phyloP scores from a whole-genome alignment of 768 basidiomycete species.

The Chiua virens region DNA sequence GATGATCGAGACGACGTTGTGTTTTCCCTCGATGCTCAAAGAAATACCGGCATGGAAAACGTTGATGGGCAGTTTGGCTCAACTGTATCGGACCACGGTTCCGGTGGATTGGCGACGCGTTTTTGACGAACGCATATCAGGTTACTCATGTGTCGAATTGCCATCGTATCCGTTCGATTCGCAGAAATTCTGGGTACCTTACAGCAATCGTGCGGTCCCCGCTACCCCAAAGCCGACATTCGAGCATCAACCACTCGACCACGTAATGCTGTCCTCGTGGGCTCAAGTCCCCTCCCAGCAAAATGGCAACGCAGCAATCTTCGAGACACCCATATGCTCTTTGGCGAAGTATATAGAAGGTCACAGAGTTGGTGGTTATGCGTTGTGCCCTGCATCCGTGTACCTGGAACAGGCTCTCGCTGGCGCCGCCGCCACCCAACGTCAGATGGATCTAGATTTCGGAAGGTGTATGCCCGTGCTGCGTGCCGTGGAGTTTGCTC shows the following conservation, averaged over 20 bases:
- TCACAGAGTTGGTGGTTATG: constrained; percentile 54
- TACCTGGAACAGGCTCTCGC: constrained; percentile 58
- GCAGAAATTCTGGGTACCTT: constrained; percentile 58
- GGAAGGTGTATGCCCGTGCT: constrained; percentile 39
- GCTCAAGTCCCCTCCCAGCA: constrained; percentile 39
- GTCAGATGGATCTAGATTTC: constrained; percentile 32
- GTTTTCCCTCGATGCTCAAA: constrained; percentile 53
- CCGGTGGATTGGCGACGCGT: constrained; percentile 54
- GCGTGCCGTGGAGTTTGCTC: constrained; percentile 46
- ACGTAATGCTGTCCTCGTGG: constrained; percentile 42
- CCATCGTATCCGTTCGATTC: constrained; percentile 65
- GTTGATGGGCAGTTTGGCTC: constrained; percentile 45
- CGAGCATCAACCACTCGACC: constrained; percentile 19
- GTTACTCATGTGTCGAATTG: constrained; percentile 46
- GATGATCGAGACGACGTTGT: constrained; percentile 46
- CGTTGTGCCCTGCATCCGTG: constrained; percentile 66
- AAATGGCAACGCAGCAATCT: constrained; percentile 41
- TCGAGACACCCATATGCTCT: constrained; percentile 50
- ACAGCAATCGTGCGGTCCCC: constrained; percentile 27
- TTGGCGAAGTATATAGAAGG: constrained; percentile 50
- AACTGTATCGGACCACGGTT: constrained; percentile 44
- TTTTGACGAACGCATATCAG: constrained; percentile 46
- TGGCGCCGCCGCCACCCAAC: constrained; percentile 39
- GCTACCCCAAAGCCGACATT: neutral
- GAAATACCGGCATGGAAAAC: constrained; percentile 44